These are phyloP conservation scores for Vitis hybrid DNA, from an alignment of 177 flowering plant species.

Conservation along the genomic window DNA sequence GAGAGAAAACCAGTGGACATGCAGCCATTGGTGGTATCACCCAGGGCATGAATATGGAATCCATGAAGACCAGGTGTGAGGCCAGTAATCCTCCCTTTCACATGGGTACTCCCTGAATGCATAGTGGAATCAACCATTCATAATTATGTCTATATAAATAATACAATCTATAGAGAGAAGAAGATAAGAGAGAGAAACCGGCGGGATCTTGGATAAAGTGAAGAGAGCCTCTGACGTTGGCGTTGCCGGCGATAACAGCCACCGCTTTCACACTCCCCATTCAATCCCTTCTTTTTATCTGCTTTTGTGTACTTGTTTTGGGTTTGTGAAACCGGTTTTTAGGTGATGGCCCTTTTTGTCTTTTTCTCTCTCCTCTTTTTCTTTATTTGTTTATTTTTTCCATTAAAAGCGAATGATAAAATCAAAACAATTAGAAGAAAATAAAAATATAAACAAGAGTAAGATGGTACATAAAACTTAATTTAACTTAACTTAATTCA, in stretches of 20 bases:
- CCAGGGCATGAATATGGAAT: constrained; percentile 90
- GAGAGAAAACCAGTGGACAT: constrained; percentile 69
- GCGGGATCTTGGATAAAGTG: constrained; percentile 54
- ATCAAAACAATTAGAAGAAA: no score
- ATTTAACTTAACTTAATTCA: no score
- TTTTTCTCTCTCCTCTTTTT: no score
- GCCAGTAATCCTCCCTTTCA: constrained; percentile 68
- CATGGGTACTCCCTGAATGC: constrained; percentile 59
- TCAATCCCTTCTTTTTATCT: constrained; percentile 9
- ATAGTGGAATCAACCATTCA: neutral
- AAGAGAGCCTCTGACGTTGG: constrained; percentile 58
- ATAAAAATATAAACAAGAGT: no score
- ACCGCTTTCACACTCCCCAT: constrained; percentile 54
- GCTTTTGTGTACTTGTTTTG: neutral
- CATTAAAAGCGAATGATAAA: no score
- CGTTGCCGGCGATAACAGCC: constrained; percentile 65
- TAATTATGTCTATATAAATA: neutral
- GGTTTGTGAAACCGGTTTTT: no score
- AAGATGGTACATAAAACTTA: no score
- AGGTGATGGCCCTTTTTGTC: no score
- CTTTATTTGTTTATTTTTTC: no score
- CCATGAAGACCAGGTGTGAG: constrained; percentile 83
- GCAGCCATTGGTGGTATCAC: constrained; percentile 96
- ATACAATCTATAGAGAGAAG: constrained; percentile 4
- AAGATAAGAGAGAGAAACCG: constrained; percentile 35